Evolutionary conservation across 2,329 filamentous ascomycete genomes (phyloP), one percentile per base, ranked within the genome.

Genomic region (Neofusicoccum kwambonambiense): DNA sequence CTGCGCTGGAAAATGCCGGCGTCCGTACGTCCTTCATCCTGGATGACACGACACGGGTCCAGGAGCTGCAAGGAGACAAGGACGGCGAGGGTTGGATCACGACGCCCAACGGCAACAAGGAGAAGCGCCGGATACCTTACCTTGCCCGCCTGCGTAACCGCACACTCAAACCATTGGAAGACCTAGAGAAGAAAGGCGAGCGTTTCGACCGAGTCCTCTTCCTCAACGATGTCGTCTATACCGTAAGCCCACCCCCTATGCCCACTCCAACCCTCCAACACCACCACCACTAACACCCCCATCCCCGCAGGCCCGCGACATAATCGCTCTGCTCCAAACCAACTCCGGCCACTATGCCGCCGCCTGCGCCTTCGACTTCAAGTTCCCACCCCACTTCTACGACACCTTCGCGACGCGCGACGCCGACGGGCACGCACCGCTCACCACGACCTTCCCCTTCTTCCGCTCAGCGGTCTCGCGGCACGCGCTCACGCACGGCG

Each of bases 121-220:
- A 89, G 70, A 73, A 89, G 66, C 79, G 90, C 56, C 81, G 90
- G 19, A 91, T 92, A 67, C 89, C 89, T 1, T 91, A 89, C 72
- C 78, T 92, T 19, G 84, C 90, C 1, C 81, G 78, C 31, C 70
- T 90, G 65, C 82, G 90, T 45, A 92, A 93, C 73, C 74, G 78
- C 68, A 86, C 84, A n/a, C 75, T 92, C 68, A 75, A 83, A 66
- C 87, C 88, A 8, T 71, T 92, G 67, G 72, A 82, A 34, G 79
- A 83, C 17, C 71, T 89, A 50, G 73, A 79, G 9, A 75, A 77
- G 19, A 74, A 82, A 61, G 87, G 86, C 3, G 74, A 69, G 56
- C 61, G 65, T 15, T 88, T 87, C 70, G 86, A 88, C 68, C 85
- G 81, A 69, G 78, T 89, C 17, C 73, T 89, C 22, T 89, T 87